phyloP scores from a whole-genome alignment of 139 green algal genomes.

The Eudorina sp. region DNA sequence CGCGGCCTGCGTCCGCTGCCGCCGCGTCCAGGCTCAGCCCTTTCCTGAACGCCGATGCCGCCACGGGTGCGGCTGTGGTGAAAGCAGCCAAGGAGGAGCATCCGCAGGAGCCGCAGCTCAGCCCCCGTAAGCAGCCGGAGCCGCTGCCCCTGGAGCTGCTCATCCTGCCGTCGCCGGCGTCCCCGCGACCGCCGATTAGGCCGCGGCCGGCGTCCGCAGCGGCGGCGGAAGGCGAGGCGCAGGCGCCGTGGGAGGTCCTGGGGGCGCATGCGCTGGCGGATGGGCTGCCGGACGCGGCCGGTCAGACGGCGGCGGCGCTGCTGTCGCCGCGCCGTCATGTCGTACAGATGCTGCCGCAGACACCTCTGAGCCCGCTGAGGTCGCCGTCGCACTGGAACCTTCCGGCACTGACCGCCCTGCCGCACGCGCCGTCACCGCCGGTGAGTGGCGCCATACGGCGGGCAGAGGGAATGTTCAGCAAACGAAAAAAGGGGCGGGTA shows the following conservation, averaged over 20 bases:
- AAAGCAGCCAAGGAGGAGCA: not conserved
- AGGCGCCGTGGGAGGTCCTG: not conserved
- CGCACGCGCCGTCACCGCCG: conserved; percentile 37
- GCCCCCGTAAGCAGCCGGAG: no score
- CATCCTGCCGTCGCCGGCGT: conserved; percentile 1
- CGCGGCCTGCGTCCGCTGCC: not conserved
- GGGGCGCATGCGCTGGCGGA: not conserved
- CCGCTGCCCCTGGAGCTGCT: not conserved
- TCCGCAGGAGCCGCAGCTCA: no score
- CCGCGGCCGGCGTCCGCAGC: not conserved
- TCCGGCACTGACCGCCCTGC: not conserved
- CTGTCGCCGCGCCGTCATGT: not conserved
- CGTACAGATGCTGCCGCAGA: not conserved
- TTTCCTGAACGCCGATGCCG: not conserved
- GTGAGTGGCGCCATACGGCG: not conserved
- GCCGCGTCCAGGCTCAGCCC: not conserved
- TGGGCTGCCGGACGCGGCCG: not conserved
- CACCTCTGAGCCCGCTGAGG: conserved; percentile 4
- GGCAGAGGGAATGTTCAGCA: no score
- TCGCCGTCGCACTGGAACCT: conserved; percentile 23
- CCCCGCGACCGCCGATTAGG: conserved; percentile 1
- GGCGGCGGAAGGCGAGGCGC: no score
- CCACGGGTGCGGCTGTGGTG: not conserved
- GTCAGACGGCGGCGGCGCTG: conserved; percentile 2
- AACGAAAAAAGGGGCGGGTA: not conserved